These are phyloP conservation scores for Ceratobasidium theobromae DNA, from an alignment of 1,284 basidiomycete species.

Conservation along the genomic window DNA sequence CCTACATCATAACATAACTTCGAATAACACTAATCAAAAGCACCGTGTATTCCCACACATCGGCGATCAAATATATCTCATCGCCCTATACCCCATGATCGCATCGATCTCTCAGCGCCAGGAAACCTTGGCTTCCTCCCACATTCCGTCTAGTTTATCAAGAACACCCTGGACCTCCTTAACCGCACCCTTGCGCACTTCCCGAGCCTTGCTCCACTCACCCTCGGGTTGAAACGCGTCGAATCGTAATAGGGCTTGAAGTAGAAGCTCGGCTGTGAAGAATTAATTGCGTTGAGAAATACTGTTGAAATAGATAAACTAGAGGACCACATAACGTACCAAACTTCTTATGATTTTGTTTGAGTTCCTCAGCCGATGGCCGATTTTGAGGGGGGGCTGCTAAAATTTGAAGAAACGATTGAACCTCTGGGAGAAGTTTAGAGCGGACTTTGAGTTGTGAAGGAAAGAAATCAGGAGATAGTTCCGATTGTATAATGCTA, in stretches of 20 bases:
- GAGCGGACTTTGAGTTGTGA: slow-evolving; percentile 2
- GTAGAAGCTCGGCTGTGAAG: slow-evolving; percentile 64
- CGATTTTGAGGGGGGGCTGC: slow-evolving; percentile 7
- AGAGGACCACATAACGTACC: slow-evolving; percentile 48
- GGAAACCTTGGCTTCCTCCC: slow-evolving; percentile 42
- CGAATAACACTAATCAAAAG: not conserved
- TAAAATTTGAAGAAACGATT: slow-evolving; percentile 17
- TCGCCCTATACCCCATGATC: not conserved
- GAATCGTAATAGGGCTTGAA: slow-evolving; percentile 73
- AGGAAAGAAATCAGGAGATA: not conserved
- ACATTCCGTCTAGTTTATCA: slow-evolving; percentile 57
- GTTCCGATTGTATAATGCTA: not conserved
- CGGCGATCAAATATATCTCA: not conserved
- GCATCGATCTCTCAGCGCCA: slow-evolving; percentile 20
- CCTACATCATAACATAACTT: not conserved
- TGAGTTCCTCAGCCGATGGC: slow-evolving; percentile 17
- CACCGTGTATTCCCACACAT: not conserved
- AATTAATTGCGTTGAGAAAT: slow-evolving; percentile 33
- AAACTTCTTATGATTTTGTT: slow-evolving; percentile 27
- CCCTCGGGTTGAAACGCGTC: slow-evolving; percentile 69
- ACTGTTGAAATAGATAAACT: slow-evolving; percentile 12
- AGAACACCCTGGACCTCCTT: slow-evolving; percentile 61
- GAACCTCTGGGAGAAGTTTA: slow-evolving; percentile 26
- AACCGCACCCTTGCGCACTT: slow-evolving; percentile 73
- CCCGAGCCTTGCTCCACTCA: slow-evolving; percentile 69